These are phyloP conservation scores for Pterula multifida DNA, from an alignment of 1,284 basidiomycete species.

Conservation along the genomic window DNA sequence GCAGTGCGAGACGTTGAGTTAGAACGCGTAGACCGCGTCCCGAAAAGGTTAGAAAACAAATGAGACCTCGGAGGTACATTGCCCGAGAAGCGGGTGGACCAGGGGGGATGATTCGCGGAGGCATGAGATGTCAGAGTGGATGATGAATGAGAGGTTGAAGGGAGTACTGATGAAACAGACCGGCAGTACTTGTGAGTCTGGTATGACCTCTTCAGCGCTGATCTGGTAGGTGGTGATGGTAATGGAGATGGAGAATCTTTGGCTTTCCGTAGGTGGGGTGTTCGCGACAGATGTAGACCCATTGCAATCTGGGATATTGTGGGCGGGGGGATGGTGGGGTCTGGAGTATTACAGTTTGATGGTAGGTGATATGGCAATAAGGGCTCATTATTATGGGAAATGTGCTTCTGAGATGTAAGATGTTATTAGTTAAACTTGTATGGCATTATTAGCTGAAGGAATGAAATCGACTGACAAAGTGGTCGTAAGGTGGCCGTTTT, in stretches of 20 bases:
- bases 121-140: not conserved
- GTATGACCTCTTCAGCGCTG: constrained; percentile 39
- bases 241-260: constrained; percentile 19
- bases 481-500: not conserved
- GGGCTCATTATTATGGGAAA: not conserved
- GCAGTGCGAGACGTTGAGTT: not conserved
- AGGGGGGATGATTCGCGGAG: not conserved
- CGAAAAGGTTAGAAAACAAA: not conserved
- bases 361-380: too few species aligned
- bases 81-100: not conserved
- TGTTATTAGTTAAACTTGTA: too few species aligned
- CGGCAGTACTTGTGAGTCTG: not conserved
- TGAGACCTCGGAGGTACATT: not conserved
- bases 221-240: constrained; percentile 45
- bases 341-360: constrained; percentile 4
- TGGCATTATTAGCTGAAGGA: too few species aligned
- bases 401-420: too few species aligned
- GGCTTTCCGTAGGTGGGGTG: constrained; percentile 47
- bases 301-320: constrained; percentile 65
- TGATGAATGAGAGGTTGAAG: not conserved
- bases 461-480: not conserved
- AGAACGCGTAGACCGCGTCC: not conserved
- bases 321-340: constrained; percentile 34
- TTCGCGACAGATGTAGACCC: constrained; percentile 62
- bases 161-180: not conserved